phyloP scores from a whole-genome alignment of 2,329 filamentous ascomycete species.

The Fusarium sp. region DNA sequence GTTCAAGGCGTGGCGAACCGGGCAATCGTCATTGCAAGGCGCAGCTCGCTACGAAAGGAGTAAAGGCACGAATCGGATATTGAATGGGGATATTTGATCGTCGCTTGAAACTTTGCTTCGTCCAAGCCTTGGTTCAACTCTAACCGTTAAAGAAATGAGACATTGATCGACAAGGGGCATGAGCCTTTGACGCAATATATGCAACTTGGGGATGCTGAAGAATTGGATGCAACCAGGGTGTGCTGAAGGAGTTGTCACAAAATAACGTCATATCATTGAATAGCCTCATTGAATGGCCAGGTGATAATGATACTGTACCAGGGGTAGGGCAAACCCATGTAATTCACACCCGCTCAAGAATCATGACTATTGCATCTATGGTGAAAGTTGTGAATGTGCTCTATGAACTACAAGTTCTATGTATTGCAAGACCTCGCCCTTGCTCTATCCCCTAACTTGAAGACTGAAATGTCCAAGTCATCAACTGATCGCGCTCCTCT shows the following conservation, averaged over 20 bases:
- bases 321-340: neutral
- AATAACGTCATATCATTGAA: neutral
- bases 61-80: neutral
- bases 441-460: neutral
- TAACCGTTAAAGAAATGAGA: neutral
- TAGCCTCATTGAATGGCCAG: neutral
- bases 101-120: slow-evolving; percentile 2
- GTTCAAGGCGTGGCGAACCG: slow-evolving; percentile 21
- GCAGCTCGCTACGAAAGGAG: neutral
- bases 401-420: neutral
- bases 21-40: neutral
- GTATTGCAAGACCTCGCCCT: neutral
- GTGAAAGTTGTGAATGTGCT: neutral
- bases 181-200: neutral
- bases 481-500: neutral
- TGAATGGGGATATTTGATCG: slow-evolving; percentile 14
- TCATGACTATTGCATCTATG: neutral
- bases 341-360: neutral
- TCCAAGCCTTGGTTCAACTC: neutral
- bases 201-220: neutral
- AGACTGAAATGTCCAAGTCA: neutral
- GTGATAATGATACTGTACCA: neutral
- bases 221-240: neutral
- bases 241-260: neutral
- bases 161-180: neutral